These are phyloP conservation scores for Curvularia lunata DNA, from an alignment of 2,329 filamentous ascomycete genomes.

Conservation along the genomic window DNA sequence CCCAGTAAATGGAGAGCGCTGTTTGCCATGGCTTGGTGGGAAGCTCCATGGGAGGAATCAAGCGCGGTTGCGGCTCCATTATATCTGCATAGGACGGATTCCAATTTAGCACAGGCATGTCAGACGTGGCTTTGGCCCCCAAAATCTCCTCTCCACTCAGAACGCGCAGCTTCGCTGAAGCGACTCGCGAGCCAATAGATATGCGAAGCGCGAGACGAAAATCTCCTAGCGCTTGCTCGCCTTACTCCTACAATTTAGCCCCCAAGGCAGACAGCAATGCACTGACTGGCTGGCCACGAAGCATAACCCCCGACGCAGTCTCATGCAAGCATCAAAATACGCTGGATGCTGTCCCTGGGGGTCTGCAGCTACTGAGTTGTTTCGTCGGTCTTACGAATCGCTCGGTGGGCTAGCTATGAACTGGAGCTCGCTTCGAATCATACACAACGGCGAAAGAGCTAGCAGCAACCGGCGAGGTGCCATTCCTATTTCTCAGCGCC, in stretches of 20 bases:
- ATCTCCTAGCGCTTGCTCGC: not conserved
- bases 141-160: not conserved
- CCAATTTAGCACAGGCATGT: not conserved
- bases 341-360: not conserved
- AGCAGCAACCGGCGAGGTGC: not conserved
- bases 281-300: not conserved
- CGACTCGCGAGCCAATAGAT: not conserved
- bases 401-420: not conserved
- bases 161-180: not conserved
- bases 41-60: not conserved
- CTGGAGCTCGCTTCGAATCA: not conserved
- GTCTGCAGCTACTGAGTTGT: not conserved
- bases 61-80: not conserved
- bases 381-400: not conserved
- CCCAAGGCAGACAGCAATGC: not conserved
- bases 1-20: not conserved
- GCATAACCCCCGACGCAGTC: not conserved
- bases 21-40: not conserved
- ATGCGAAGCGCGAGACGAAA: not conserved
- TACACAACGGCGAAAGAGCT: not conserved
- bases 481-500: not conserved
- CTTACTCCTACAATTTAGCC: not conserved
- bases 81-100: not conserved
- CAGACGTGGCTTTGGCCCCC: slow-evolving; percentile 1
- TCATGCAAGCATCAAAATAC: not conserved